Evolutionary conservation across 1,284 basidiomycete species (phyloP), one percentile per base, ranked within the genome.

Genomic region (Termitomyces sp.): DNA sequence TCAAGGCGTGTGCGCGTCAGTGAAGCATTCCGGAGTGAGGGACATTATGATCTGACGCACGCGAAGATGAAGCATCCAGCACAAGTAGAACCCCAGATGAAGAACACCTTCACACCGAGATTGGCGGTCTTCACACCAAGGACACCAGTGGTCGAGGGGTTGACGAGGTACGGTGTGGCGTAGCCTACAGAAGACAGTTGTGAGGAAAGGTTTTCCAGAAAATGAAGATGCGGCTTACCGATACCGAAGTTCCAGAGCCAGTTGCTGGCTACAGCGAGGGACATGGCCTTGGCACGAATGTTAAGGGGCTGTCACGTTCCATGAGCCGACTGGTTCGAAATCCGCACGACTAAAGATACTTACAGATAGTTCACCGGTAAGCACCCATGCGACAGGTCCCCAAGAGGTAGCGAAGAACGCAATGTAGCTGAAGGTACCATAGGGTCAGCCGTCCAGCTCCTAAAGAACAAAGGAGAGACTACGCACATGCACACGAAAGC

Each of bases 91-190:
- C 86, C 86, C 88, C 88, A 90, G 68, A 92, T 74, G 75, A 88
- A 91, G 82, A 90, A 92, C 66, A 91, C 88, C 69, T 85, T 88
- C 46, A 79, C 76, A 26, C 78, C 75, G 33, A 88, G 76, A 66
- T 81, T 76, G 15, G 79, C 79, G 31, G 73, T 66, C 50, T 77
- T 79, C 0, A 63, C 56, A n/a, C 57, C 65, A 24, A 58, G 61
- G 44, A 61, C 43, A 50, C 62, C 64, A 0, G 53, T 59, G 3
- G 64, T 64, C 0, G 62, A 47, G 0, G 54, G 13, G 64, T 78
- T 69, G 63, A 90, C 88, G 59, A 90, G 75, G 74, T 87, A 90
- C 3, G 87, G 88, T 0, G 85, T 76, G 56, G 74, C 75, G 46
- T 67, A 67, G 24, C 60, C 61, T 63, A 26, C 21, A n/a, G 17